Conservation (phyloP, 768 basidiomycete species). For the Agrocybe chaxingu region DNA sequence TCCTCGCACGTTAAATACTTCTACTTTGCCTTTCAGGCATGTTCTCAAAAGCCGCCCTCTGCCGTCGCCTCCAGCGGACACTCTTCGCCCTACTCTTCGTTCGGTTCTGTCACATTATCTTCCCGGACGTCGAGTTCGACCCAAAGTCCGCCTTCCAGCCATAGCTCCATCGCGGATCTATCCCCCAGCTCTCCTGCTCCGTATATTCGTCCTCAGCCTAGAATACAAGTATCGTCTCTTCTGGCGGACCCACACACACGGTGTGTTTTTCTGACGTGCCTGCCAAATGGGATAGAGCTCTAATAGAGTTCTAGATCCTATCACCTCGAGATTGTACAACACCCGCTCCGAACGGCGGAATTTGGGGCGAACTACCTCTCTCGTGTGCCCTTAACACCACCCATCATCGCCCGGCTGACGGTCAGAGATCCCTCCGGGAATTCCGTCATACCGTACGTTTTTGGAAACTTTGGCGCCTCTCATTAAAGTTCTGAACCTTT, state of each 20-base stretch:
- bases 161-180: constrained; percentile 31
- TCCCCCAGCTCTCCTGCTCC: constrained; percentile 32
- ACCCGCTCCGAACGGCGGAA: constrained; percentile 79
- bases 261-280: constrained; percentile 27
- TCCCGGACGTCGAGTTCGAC: constrained; percentile 35
- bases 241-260: constrained; percentile 52
- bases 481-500: constrained; percentile 5
- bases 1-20: constrained; percentile 20
- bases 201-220: constrained; percentile 39
- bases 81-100: constrained; percentile 48
- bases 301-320: constrained; percentile 47
- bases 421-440: constrained; percentile 72
- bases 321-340: constrained; percentile 81
- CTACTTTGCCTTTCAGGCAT: constrained; percentile 7
- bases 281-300: background rate
- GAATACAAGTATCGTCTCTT: constrained; percentile 58
- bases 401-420: constrained; percentile 76
- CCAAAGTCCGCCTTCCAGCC: constrained; percentile 41
- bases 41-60: constrained; percentile 18
- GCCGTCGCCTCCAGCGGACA: constrained; percentile 36
- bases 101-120: constrained; percentile 34
- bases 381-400: constrained; percentile 80
- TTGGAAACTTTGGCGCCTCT: background rate
- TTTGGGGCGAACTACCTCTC: constrained; percentile 74
- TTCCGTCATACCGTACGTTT: constrained; percentile 73